Percentiles rank a stretch among this genome's conserved stretches.
These are phyloP conservation scores for Eutrema heterophyllum DNA, from an alignment of 345 rosid genomes.

Conservation along the genomic window DNA sequence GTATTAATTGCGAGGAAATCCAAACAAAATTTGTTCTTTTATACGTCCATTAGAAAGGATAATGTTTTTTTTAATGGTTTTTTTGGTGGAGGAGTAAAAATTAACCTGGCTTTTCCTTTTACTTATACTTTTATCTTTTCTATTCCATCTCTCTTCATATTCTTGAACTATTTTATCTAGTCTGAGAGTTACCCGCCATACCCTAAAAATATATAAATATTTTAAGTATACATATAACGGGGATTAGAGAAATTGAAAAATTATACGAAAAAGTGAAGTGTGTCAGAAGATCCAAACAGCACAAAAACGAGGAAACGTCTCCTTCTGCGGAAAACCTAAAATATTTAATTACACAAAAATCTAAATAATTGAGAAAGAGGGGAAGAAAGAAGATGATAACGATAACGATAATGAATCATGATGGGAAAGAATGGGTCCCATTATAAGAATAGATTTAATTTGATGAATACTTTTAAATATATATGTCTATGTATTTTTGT, in stretches of 20 bases:
- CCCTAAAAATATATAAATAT: neutral
- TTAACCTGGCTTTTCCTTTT: neutral
- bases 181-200: neutral
- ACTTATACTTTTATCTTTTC: neutral
- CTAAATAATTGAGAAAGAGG: conserved; percentile 26
- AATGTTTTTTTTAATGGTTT: neutral
- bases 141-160: neutral
- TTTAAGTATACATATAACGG: neutral
- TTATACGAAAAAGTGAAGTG: conserved; percentile 30
- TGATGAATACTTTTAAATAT: neutral
- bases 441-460: neutral
- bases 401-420: conserved; percentile 35
- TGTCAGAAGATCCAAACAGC: conserved; percentile 66
- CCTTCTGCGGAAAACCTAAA: conserved; percentile 45
- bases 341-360: conserved; percentile 31
- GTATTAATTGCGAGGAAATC: no score
- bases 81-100: no score
- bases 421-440: conserved; percentile 21
- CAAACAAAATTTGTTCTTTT: neutral
- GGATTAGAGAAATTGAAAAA: conserved; percentile 16
- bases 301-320: conserved; percentile 85
- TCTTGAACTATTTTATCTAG: neutral
- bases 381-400: conserved; percentile 26
- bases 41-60: neutral
- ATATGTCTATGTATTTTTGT: neutral